Conservation (phyloP, 2,329 filamentous ascomycete genomes). For the Colletotrichum higginsianum region DNA sequence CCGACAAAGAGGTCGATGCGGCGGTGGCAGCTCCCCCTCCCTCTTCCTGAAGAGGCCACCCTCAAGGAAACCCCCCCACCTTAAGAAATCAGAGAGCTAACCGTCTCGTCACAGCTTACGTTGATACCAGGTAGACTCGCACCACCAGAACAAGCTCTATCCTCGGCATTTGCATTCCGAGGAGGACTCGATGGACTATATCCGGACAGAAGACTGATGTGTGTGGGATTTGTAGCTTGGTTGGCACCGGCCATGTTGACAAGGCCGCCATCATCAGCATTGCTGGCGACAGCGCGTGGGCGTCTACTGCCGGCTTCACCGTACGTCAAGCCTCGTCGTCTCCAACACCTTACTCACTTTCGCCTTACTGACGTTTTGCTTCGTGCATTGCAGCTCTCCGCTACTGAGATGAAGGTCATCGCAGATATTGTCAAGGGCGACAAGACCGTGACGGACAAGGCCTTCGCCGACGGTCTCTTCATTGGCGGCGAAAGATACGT, state of each 20-base stretch:
- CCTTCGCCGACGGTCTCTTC: slow-evolving; percentile 81
- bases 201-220: slow-evolving; percentile 22
- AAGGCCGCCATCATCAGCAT: slow-evolving; percentile 87
- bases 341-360: neutral
- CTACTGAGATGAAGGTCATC: slow-evolving; percentile 73
- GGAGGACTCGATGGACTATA: slow-evolving; percentile 7
- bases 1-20: slow-evolving; percentile 13
- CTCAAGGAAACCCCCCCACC: slow-evolving; percentile 40
- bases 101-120: slow-evolving; percentile 58
- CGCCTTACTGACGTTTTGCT: slow-evolving; percentile 11
- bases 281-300: slow-evolving; percentile 87
- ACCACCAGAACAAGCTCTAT: slow-evolving; percentile 10
- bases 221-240: slow-evolving; percentile 71
- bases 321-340: slow-evolving; percentile 64
- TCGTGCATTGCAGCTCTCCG: slow-evolving; percentile 64
- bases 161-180: slow-evolving; percentile 8
- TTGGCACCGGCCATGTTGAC: slow-evolving; percentile 84
- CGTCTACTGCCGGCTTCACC: slow-evolving; percentile 77
- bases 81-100: slow-evolving; percentile 48
- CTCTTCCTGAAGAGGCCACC: slow-evolving; percentile 19
- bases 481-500: slow-evolving; percentile 85
- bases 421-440: slow-evolving; percentile 65
- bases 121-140: slow-evolving; percentile 64
- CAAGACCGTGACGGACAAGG: slow-evolving; percentile 70
- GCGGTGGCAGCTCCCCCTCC: slow-evolving; percentile 20